These are phyloP conservation scores for Hericium alpestre DNA, from an alignment of 768 basidiomycete genomes.

Conservation along the genomic window DNA sequence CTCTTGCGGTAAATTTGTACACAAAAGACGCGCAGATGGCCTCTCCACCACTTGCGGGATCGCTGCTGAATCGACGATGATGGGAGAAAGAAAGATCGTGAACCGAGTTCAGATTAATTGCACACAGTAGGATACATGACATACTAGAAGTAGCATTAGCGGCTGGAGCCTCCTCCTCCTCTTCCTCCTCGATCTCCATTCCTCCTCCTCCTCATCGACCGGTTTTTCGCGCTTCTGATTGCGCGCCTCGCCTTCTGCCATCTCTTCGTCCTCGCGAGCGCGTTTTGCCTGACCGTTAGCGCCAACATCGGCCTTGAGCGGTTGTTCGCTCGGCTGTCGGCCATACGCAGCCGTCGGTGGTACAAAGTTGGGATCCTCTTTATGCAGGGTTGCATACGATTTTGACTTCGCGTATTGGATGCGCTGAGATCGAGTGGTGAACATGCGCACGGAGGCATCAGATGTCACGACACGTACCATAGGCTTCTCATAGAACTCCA, in stretches of 20 bases:
- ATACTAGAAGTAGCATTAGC: slow-evolving; percentile 32
- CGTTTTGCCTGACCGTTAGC: slow-evolving; percentile 38
- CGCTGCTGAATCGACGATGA: slow-evolving; percentile 31
- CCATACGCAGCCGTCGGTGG: slow-evolving; percentile 59
- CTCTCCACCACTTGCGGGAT: slow-evolving; percentile 13
- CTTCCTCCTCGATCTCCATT: slow-evolving; percentile 95
- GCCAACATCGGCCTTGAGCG: slow-evolving; percentile 20
- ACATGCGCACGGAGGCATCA: slow-evolving; percentile 8
- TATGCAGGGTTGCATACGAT: slow-evolving; percentile 72
- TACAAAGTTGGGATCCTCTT: slow-evolving; percentile 74
- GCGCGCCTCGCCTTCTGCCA: slow-evolving; percentile 36
- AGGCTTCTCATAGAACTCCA: slow-evolving; percentile 87
- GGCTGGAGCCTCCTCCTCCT: slow-evolving; percentile 31
- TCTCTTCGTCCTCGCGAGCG: slow-evolving; percentile 49
- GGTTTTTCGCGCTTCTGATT: slow-evolving; percentile 53
- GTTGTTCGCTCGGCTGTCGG: slow-evolving; percentile 25
- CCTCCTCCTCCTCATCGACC: slow-evolving; percentile 62
- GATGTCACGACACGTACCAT: slow-evolving; percentile 46
- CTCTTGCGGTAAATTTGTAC: slow-evolving; percentile 84
- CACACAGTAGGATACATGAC: slow-evolving; percentile 18
- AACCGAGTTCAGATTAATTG: slow-evolving; percentile 2
- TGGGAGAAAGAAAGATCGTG: slow-evolving; percentile 19
- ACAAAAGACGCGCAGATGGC: slow-evolving; percentile 54
- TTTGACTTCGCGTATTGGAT: slow-evolving; percentile 87
- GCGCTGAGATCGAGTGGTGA: slow-evolving; percentile 37